These are phyloP conservation scores for Microstegium vimineum DNA, from an alignment of 176 grass and related monocot species.

Conservation along the genomic window DNA sequence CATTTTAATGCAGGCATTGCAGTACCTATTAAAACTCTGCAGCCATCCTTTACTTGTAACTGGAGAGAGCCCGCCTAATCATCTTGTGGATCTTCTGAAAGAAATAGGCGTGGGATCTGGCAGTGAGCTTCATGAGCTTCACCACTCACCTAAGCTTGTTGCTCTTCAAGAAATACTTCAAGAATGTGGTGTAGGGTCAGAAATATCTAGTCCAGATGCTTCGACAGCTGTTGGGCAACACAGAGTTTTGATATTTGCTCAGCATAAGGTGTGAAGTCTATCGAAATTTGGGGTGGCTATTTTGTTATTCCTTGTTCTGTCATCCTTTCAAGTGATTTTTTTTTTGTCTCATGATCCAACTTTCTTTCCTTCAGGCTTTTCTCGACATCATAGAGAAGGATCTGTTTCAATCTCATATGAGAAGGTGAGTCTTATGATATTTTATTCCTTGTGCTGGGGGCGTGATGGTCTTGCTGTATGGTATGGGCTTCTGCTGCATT, in stretches of 20 bases:
- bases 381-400: conserved; percentile 96
- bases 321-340: not conserved
- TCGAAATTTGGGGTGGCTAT: not conserved
- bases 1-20: conserved; percentile 63
- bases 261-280: conserved; percentile 70
- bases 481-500: not conserved
- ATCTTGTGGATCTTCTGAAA: conserved; percentile 53
- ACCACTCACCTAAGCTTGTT: conserved; percentile 95
- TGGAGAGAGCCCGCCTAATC: conserved; percentile 61
- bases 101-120: conserved; percentile 53
- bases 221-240: conserved; percentile 60
- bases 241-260: conserved; percentile 96
- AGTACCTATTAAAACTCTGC: conserved; percentile 92
- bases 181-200: conserved; percentile 92
- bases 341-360: not conserved
- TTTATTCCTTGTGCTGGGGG: not conserved
- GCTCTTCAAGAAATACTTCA: conserved; percentile 99
- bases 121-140: conserved; percentile 83
- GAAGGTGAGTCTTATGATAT: conserved; percentile 53
- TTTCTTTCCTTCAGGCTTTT: conserved; percentile 62
- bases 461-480: not conserved
- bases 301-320: not conserved
- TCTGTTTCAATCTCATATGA: conserved; percentile 88
- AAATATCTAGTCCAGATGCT: conserved; percentile 78
- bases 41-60: conserved; percentile 88